These are phyloP conservation scores for Oenanthe javanica DNA, from an alignment of 140 eudicot genomes.

Conservation along the genomic window DNA sequence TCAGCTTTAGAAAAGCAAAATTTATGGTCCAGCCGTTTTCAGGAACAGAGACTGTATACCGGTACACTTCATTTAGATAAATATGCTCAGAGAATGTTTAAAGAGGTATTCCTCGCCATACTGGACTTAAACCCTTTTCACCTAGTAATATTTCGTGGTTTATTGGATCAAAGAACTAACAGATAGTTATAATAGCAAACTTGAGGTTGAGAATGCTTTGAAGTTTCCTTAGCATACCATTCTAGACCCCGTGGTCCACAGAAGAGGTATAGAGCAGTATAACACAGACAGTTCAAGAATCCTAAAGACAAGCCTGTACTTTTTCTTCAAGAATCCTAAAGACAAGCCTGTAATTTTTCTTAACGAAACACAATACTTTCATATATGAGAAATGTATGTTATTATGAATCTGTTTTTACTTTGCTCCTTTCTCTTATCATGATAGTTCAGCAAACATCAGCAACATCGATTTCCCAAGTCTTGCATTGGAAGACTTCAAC, in stretches of 20 bases:
- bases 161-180: too few relatives aligned
- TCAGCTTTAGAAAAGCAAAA: slow-evolving; percentile 31
- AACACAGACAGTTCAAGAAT: slow-evolving; percentile 35
- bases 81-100: slow-evolving; percentile 21
- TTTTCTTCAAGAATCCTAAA: slow-evolving; percentile 41
- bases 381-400: background rate
- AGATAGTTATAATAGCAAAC: background rate
- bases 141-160: background rate
- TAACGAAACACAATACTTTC: background rate
- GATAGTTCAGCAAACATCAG: slow-evolving; percentile 52
- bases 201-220: slow-evolving; percentile 53
- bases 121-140: slow-evolving; percentile 4
- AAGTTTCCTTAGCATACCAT: slow-evolving; percentile 44
- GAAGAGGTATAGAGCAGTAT: slow-evolving; percentile 56
- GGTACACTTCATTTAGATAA: slow-evolving; percentile 25
- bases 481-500: slow-evolving; percentile 68
- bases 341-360: slow-evolving; percentile 45
- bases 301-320: slow-evolving; percentile 58
- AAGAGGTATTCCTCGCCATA: slow-evolving; percentile 43
- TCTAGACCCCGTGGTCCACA: slow-evolving; percentile 52
- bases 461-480: slow-evolving; percentile 42
- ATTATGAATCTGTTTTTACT: background rate
- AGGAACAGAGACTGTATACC: slow-evolving; percentile 21
- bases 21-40: slow-evolving; percentile 27
- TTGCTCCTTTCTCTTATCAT: slow-evolving; percentile 5